Conservation (phyloP, 2,329 filamentous ascomycete genomes). For the Coccinonectria pachysandricola region DNA sequence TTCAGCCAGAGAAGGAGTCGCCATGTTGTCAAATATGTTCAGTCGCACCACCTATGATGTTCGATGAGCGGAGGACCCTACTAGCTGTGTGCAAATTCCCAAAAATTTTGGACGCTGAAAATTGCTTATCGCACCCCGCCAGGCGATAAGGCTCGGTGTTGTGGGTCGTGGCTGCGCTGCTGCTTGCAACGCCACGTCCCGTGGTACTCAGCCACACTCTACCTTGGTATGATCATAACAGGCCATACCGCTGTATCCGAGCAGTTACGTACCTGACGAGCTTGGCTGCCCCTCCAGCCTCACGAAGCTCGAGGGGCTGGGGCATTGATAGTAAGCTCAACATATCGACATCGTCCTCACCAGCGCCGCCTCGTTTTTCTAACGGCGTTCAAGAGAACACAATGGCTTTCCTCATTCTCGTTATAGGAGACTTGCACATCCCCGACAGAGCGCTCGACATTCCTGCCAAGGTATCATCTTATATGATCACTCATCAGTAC, state of each 20-base stretch:
- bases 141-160: conserved; percentile 14
- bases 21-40: conserved; percentile 31
- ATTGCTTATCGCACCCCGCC: conserved; percentile 21
- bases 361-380: conserved; percentile 12
- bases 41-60: conserved; percentile 17
- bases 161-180: conserved; percentile 4
- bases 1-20: conserved; percentile 55
- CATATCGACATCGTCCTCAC: too few relatives aligned
- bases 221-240: conserved; percentile 14
- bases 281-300: conserved; percentile 20
- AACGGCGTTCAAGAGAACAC: conserved; percentile 27
- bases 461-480: conserved; percentile 65
- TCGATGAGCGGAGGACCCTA: conserved; percentile 17
- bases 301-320: conserved; percentile 15
- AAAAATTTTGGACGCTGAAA: conserved; percentile 19
- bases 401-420: conserved; percentile 83
- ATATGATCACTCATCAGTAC: neutral
- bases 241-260: conserved; percentile 22
- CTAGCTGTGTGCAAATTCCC: conserved; percentile 15
- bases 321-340: too few relatives aligned
- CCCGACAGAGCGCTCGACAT: conserved; percentile 87
- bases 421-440: conserved; percentile 89
- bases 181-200: too few relatives aligned
- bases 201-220: too few relatives aligned
- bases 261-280: conserved; percentile 11